Conservation (phyloP, 768 basidiomycete genomes). For the Psilocybe azurescens region DNA sequence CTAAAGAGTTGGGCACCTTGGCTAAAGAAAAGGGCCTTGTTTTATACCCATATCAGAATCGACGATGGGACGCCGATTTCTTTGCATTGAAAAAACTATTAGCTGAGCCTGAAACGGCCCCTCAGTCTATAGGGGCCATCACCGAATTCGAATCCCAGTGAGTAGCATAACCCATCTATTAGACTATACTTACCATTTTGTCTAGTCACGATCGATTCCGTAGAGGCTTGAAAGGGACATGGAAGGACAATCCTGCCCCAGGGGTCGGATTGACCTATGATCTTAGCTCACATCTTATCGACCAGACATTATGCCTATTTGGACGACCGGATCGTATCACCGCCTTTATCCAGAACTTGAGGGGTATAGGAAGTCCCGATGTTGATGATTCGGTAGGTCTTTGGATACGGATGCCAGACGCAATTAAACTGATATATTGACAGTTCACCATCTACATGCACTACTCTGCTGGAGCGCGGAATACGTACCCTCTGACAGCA, state of each 20-base stretch:
- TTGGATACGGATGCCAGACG: background rate
- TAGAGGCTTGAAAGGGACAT: slow-evolving; percentile 65
- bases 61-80: slow-evolving; percentile 83
- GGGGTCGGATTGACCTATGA: slow-evolving; percentile 76
- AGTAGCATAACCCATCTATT: slow-evolving; percentile 23
- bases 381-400: slow-evolving; percentile 66
- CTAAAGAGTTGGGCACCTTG: slow-evolving; percentile 61
- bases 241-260: slow-evolving; percentile 76
- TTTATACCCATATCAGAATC: slow-evolving; percentile 75
- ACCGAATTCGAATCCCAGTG: slow-evolving; percentile 81
- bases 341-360: slow-evolving; percentile 71
- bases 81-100: slow-evolving; percentile 67
- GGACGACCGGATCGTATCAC: slow-evolving; percentile 74
- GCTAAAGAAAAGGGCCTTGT: slow-evolving; percentile 65
- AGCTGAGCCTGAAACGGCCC: slow-evolving; percentile 52
- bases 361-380: slow-evolving; percentile 65
- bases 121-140: slow-evolving; percentile 62
- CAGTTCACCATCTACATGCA: slow-evolving; percentile 62
- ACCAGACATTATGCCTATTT: slow-evolving; percentile 78
- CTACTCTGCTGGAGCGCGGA: slow-evolving; percentile 44
- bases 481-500: slow-evolving; percentile 62
- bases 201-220: slow-evolving; percentile 79
- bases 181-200: slow-evolving; percentile 1
- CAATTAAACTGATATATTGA: background rate
- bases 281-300: slow-evolving; percentile 80